Evolutionary conservation across 768 basidiomycete species (phyloP).

Genomic region (Xerocomus spinulosus): DNA sequence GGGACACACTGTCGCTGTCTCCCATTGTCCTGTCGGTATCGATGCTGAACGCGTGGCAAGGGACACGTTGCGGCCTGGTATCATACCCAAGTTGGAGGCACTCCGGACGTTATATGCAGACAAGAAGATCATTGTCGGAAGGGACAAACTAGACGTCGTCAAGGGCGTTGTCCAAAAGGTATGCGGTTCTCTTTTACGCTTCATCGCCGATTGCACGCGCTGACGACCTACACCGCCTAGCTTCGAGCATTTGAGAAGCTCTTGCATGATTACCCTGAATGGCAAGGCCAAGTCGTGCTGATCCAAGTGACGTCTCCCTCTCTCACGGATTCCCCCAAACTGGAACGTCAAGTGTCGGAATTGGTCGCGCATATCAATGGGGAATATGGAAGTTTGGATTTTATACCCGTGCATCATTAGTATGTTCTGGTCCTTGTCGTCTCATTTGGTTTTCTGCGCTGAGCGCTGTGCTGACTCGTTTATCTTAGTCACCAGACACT

Average conservation of each 20-base stretch:
- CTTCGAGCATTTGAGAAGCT: constrained; percentile 95
- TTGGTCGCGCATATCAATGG: constrained; percentile 94
- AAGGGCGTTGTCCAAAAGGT: constrained; percentile 97
- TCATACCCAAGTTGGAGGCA: constrained; percentile 86
- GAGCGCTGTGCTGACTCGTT: background rate
- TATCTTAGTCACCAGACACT: constrained; percentile 82
- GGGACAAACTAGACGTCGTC: constrained; percentile 98
- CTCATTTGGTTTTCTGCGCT: background rate
- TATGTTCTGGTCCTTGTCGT: constrained; percentile 38
- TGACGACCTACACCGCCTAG: constrained; percentile 33
- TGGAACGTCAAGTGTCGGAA: constrained; percentile 91
- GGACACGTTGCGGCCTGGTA: constrained; percentile 79
- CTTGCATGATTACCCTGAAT: constrained; percentile 88
- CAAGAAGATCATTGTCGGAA: constrained; percentile 97
- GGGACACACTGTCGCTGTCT: constrained; percentile 77
- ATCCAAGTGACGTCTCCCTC: constrained; percentile 88
- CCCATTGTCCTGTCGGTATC: constrained; percentile 92
- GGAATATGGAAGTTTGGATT: constrained; percentile 90
- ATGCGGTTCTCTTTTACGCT: background rate
- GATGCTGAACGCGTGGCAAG: constrained; percentile 85
- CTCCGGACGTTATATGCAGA: constrained; percentile 82
- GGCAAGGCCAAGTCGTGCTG: constrained; percentile 85
- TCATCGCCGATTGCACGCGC: background rate
- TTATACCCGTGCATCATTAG: constrained; percentile 98
- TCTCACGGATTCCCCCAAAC: constrained; percentile 85